Base-by-base conservation (phyloP, 306 rosid species). In the Cercis canadensis region DNA sequence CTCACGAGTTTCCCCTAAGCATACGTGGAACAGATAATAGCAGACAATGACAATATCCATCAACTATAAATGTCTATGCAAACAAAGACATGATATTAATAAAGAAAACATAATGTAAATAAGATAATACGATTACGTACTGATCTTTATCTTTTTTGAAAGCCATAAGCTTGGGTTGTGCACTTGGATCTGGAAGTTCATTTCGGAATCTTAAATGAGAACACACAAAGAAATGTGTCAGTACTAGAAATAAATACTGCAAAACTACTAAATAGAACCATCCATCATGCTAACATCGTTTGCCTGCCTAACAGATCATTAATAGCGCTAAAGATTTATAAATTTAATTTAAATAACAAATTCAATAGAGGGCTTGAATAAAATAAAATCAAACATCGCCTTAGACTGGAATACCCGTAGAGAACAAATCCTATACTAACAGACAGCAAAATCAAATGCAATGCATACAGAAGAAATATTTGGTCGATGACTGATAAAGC, bases 141-240 rank as follows among this genome's bases (percentile, higher is more conserved):
- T 86, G 96, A 71, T 94, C 97, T 77, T 83, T 89, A 45, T 94
- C 99, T 70, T 84, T 94, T 86, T 83, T 87, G 84, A 86, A 65
- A 3, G 97, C 83, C 97, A 89, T 85, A 40, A 94, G 96, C 88
- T 94, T 94, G 13, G 99, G 99, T 72, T 94, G 99, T 62, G 99
- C 99, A 83, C 96, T 86, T 46, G 92, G 93, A 82, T 94, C 99
- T 15, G 97, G 99, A 74, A 94, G 99, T 73, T 94, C 99, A 78
- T 91, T 94, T 57, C 99, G 96, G 75, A 94, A 94, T 64, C 99
- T 94, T 72, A 29, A 69, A 74, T 56, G 43, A 70, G 77, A 80
- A 69, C 5, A 72, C 18, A 80, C 63, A 62, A 56, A 52, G 44
- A 41, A 78, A 47, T 33, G 60, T 56, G 62, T 84, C 80, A 85